Base-by-base conservation (phyloP, 2,329 filamentous ascomycete genomes). In the Diaporthe vexans region DNA sequence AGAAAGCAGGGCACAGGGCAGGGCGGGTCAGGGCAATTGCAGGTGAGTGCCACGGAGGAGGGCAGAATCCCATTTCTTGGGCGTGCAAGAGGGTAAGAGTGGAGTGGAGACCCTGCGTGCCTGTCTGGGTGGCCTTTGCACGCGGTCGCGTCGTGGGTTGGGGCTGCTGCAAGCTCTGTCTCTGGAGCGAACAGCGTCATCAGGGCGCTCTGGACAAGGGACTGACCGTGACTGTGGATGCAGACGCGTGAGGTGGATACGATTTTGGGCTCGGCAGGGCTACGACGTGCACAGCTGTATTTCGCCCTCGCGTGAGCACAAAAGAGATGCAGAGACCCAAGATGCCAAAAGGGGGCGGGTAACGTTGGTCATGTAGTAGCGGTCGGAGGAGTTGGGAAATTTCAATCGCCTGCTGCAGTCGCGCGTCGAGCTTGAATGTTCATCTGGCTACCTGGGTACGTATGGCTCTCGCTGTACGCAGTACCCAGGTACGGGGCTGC, bases 51-150 rank as follows among this genome's bases (percentile, higher is more conserved):
- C 43, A 35, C 63, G 35, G 29, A 67, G 29, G 29, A 52, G 63
- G 63, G 48, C 63, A 68, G 26, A 54, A 54, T 54, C 48, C 46
- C 63, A 68, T 40, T 68, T 68, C 63, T 68, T 54, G 63, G 63
- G 63, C 46, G 19, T 40, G 46, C 29, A 19, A 67, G 46, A 67
- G 43, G 43, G 46, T 46, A 24, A 24, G 26, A 67, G 63, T 67
- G 63, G 33, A 52, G 63, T 68, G 48, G 48, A 48, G 48, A 52
- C 63, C 48, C 63, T 68, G 46, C 9, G 56, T 9, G 26, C 40
- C 40, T 43, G 61, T n/a, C 26, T 51, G 61, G 43, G 29, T 67
- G 61, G 61, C 29, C 46, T 52, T 11, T 67, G 63, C 46, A 13
- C 46, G 46, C 29, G 21, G 46, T 37, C 63, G 46, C 29, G 63